Base-by-base conservation (phyloP, 2,329 filamentous ascomycete species). In the Penicillium italicum region DNA sequence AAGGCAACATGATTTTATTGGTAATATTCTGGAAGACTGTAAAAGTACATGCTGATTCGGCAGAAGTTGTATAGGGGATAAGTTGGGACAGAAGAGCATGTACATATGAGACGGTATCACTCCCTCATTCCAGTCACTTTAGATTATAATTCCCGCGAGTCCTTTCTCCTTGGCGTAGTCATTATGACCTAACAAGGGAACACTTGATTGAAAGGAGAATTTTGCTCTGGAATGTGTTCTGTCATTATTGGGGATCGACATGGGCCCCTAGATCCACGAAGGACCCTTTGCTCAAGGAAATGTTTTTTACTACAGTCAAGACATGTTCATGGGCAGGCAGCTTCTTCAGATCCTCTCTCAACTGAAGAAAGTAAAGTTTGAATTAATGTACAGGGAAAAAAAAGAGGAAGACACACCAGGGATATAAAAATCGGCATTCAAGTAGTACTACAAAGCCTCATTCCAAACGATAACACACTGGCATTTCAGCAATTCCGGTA, bases 201-300 rank as follows among this genome's bases (percentile, higher is more conserved):
- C 2, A 18, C 31, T 11, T 53, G 7, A 49, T 57, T 61, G 3
- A 42, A 18, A 47, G 5, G n/a, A 18, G 38, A 10, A n/a, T 31
- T 20, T 18, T 22, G 33, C 14, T 22, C 30, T 55, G 62, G 60
- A 65, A 65, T 65, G 62, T 36, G 41, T 26, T 28, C 4, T 57
- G 53, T 44, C 54, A 58, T 57, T 51, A 55, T 44, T 42, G 28
- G 28, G 33, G 48, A 53, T 54, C 52, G 30, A 38, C 56, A 24
- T 20, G 36, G 14, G 37, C 53, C 62, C 60, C 63, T 65, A 51
- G 62, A 52, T 63, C 47, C 38, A 41, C 26, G 7, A 43, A 46
- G 7, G 37, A 16, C 20, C 3, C 10, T 20, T 41, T 45, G 16
- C 30, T 30, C 9, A 22, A 9, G 2, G 24, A 14, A 4, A 8